phyloP scores from a whole-genome alignment of 495 filamentous ascomycete genomes.

The Penicillium odoratum region DNA sequence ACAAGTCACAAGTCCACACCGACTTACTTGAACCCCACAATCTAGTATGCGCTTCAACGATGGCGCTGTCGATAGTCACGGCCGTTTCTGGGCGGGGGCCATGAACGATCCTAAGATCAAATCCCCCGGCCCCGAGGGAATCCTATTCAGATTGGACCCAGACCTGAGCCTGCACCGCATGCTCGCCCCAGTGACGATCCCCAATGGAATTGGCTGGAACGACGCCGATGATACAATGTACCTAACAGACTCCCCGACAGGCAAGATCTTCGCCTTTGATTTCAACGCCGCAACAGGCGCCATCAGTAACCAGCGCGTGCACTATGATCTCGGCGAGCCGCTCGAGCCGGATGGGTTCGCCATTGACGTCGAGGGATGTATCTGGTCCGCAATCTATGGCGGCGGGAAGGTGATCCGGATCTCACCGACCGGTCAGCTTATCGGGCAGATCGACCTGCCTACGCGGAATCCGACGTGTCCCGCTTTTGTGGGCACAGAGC shows the following conservation, averaged over 20 bases:
- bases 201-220: conserved; percentile 81
- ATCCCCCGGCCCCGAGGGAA: conserved; percentile 42
- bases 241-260: conserved; percentile 76
- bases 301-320: conserved; percentile 63
- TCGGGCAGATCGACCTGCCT: conserved; percentile 65
- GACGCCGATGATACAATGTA: conserved; percentile 74
- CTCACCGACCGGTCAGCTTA: conserved; percentile 59
- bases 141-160: conserved; percentile 64
- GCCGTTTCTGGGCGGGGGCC: conserved; percentile 83
- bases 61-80: conserved; percentile 75
- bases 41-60: conserved; percentile 70
- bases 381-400: conserved; percentile 80
- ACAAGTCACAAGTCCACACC: conserved; percentile 3
- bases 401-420: conserved; percentile 68
- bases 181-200: conserved; percentile 69
- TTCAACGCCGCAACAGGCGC: conserved; percentile 63
- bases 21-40: conserved; percentile 16
- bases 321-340: conserved; percentile 37
- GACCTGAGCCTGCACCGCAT: conserved; percentile 60
- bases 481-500: conserved; percentile 69
- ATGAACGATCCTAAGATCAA: conserved; percentile 72
- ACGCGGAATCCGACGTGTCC: conserved; percentile 72
- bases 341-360: conserved; percentile 74
- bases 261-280: conserved; percentile 71
- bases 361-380: conserved; percentile 68